Conservation (phyloP, 768 basidiomycete species). For the Pleurotus pulmonarius region DNA sequence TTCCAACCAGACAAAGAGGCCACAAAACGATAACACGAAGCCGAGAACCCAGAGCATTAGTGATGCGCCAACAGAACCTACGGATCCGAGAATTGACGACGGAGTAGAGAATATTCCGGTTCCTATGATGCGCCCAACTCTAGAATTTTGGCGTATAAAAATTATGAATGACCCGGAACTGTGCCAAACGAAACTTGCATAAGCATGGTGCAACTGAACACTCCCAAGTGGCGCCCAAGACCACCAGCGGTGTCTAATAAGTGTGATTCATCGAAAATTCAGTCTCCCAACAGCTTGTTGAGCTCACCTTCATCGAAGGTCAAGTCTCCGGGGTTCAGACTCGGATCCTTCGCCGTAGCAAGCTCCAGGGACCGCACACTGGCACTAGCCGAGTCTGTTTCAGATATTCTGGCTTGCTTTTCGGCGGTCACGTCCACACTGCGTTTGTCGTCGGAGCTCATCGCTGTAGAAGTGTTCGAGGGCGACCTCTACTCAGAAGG, state of each 20-base stretch:
- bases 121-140: slow-evolving; percentile 55
- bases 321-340: slow-evolving; percentile 36
- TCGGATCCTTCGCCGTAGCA: slow-evolving; percentile 2
- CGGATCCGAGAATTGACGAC: slow-evolving; percentile 51
- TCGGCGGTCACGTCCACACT: no score
- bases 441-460: no score
- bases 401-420: not conserved
- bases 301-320: slow-evolving; percentile 46
- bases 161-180: no score
- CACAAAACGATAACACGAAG: slow-evolving; percentile 54
- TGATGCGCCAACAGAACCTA: slow-evolving; percentile 58
- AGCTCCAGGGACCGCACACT: not conserved
- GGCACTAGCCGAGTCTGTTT: not conserved
- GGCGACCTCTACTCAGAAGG: no score
- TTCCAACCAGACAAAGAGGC: slow-evolving; percentile 61
- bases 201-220: slow-evolving; percentile 55
- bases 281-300: not conserved
- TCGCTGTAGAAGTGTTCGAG: no score
- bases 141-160: not conserved
- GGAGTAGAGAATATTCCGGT: slow-evolving; percentile 67
- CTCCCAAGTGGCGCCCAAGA: slow-evolving; percentile 54
- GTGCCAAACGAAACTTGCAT: slow-evolving; percentile 28
- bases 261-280: not conserved
- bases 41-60: slow-evolving; percentile 65
- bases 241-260: slow-evolving; percentile 46